These are phyloP conservation scores for Curvularia spicifera DNA, from an alignment of 2,329 filamentous ascomycete genomes.

Conservation along the genomic window DNA sequence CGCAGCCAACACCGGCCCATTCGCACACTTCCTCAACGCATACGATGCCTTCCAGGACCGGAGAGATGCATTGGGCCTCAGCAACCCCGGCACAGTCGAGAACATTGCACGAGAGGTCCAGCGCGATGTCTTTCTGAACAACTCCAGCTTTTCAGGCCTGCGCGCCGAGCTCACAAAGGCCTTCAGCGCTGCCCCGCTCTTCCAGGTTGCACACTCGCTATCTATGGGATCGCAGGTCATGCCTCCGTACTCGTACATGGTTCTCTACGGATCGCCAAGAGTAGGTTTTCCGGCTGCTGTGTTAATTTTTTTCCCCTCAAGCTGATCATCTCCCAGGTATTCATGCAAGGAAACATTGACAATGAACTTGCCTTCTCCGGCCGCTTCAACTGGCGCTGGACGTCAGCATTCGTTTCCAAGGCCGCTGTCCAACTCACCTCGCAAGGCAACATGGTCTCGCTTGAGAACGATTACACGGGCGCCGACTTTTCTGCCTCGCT, in stretches of 20 bases:
- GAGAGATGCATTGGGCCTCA: constrained; percentile 84
- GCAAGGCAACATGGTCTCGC: constrained; percentile 86
- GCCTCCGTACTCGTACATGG: constrained; percentile 93
- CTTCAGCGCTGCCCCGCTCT: constrained; percentile 90
- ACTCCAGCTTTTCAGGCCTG: constrained; percentile 95
- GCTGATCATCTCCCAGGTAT: constrained; percentile 66
- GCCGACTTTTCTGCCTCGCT: constrained; percentile 90
- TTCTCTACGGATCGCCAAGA: constrained; percentile 90
- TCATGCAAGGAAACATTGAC: constrained; percentile 94
- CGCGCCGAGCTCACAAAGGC: constrained; percentile 96
- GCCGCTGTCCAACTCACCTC: constrained; percentile 84
- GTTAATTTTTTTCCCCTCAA: neutral
- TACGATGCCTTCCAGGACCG: constrained; percentile 83
- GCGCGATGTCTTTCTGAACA: constrained; percentile 94
- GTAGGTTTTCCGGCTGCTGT: constrained; percentile 59
- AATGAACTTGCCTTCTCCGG: constrained; percentile 87
- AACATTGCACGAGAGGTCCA: constrained; percentile 88
- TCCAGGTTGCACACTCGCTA: constrained; percentile 97
- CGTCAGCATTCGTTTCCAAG: constrained; percentile 80
- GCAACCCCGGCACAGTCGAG: constrained; percentile 93
- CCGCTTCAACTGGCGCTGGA: constrained; percentile 93
- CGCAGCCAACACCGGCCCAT: constrained; percentile 70
- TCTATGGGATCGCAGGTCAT: constrained; percentile 87
- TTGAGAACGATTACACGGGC: constrained; percentile 95
- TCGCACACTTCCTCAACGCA: constrained; percentile 73